phyloP scores from a whole-genome alignment of 1,284 basidiomycete genomes.

The Naganishia liquefaciens region DNA sequence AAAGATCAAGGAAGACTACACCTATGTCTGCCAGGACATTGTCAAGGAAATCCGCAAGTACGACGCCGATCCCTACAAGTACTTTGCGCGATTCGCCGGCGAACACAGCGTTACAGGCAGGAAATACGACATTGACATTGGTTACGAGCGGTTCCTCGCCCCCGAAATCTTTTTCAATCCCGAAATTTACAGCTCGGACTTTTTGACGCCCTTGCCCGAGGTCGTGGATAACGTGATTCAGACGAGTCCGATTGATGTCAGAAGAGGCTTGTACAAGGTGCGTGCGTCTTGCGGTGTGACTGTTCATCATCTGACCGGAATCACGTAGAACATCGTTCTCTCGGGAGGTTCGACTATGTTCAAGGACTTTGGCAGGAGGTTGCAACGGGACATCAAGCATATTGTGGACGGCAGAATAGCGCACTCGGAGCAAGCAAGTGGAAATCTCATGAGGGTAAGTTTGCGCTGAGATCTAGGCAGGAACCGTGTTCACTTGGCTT shows the following conservation, averaged over 20 bases:
- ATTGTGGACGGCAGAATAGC: constrained; percentile 89
- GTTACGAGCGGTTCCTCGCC: constrained; percentile 98
- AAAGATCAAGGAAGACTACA: constrained; percentile 97
- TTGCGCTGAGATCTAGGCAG: background rate
- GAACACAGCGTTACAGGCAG: constrained; percentile 89
- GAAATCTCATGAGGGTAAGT: constrained; percentile 71
- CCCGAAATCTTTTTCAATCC: constrained; percentile 99
- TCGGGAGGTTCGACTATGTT: constrained; percentile 98
- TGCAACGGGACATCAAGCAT: constrained; percentile 92
- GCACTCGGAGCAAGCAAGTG: constrained; percentile 71
- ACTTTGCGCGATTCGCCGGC: constrained; percentile 91
- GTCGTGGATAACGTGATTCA: constrained; percentile 97
- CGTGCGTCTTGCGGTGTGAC: constrained; percentile 31
- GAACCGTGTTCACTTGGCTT: constrained; percentile 30
- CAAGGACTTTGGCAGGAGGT: constrained; percentile 91
- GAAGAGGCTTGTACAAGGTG: constrained; percentile 90
- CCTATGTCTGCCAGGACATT: constrained; percentile 98
- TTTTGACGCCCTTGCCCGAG: constrained; percentile 92
- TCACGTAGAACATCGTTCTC: constrained; percentile 81
- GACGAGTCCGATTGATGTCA: constrained; percentile 91
- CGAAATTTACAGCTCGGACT: constrained; percentile 97
- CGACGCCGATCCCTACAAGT: constrained; percentile 93
- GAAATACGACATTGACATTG: constrained; percentile 89
- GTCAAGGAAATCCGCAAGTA: constrained; percentile 99
- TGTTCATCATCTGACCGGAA: constrained; percentile 1